A percentile compares a stretch with the other conserved stretches of the same genome.
Evolutionary conservation across 1,139 yeast genomes (phyloP).

Genomic region (Lodderomyces theae): DNA sequence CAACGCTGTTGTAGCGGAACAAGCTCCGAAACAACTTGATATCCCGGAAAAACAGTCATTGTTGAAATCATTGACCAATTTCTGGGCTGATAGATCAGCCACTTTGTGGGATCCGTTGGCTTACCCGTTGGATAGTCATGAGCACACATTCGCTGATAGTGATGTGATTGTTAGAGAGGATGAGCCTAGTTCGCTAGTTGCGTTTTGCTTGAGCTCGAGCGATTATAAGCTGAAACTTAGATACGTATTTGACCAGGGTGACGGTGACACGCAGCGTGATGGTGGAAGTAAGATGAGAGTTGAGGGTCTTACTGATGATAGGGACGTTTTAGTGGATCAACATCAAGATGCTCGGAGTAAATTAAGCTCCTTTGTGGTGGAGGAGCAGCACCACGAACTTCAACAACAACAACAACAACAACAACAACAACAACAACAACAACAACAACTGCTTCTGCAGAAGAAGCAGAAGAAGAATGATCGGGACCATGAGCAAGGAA

Average conservation of each 20-base stretch:
- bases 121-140: conserved; percentile 76
- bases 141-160: conserved; percentile 91
- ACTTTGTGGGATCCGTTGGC: conserved; percentile 92
- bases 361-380: neutral
- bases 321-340: neutral
- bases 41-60: conserved; percentile 68
- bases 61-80: conserved; percentile 79
- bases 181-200: conserved; percentile 93
- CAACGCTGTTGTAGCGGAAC: neutral
- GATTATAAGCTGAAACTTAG: conserved; percentile 73
- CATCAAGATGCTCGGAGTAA: conserved; percentile 1
- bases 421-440: conserved; percentile 11
- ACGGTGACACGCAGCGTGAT: conserved; percentile 11
- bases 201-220: conserved; percentile 82
- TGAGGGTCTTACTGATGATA: neutral
- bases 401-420: neutral
- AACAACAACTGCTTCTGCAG: conserved; percentile 7
- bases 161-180: conserved; percentile 94
- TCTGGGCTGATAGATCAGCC: conserved; percentile 98
- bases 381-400: neutral
- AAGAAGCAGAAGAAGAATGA: neutral
- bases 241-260: conserved; percentile 32
- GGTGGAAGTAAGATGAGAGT: neutral
- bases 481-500: too few species aligned
- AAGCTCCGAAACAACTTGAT: conserved; percentile 10